A percentile compares a stretch with the other conserved stretches of the same genome.
phyloP scores from a whole-genome alignment of 148 eudicot species.

The Chenopodium album region DNA sequence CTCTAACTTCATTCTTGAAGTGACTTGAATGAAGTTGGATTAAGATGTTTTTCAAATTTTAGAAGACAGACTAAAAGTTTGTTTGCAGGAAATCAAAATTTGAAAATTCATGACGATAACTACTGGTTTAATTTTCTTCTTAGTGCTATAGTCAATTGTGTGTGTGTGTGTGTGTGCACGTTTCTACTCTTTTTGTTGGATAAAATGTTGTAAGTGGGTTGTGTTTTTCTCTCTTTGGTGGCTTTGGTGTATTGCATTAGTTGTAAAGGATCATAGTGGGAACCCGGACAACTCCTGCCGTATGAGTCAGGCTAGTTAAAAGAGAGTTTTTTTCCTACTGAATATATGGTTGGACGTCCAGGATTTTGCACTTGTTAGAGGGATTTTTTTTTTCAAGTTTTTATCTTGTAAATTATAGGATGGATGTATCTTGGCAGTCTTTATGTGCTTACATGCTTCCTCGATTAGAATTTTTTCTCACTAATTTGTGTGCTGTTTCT shows the following conservation, averaged over 20 bases:
- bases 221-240: background rate
- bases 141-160: no score
- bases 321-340: background rate
- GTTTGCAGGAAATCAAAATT: no score
- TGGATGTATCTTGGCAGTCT: background rate
- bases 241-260: background rate
- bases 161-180: background rate
- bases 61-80: background rate
- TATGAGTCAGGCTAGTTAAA: no score
- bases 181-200: background rate
- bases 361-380: background rate
- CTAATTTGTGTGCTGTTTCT: background rate
- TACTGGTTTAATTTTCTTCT: no score
- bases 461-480: background rate
- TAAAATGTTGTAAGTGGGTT: background rate
- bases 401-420: background rate
- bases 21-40: background rate
- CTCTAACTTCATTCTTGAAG: background rate
- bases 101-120: no score
- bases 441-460: background rate
- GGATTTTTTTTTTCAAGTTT: background rate
- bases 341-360: background rate
- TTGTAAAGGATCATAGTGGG: background rate
- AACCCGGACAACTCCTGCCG: background rate
- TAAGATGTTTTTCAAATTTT: background rate